Base-by-base conservation (phyloP, 169 alveolate species). In the Plasmodium sp. region DNA sequence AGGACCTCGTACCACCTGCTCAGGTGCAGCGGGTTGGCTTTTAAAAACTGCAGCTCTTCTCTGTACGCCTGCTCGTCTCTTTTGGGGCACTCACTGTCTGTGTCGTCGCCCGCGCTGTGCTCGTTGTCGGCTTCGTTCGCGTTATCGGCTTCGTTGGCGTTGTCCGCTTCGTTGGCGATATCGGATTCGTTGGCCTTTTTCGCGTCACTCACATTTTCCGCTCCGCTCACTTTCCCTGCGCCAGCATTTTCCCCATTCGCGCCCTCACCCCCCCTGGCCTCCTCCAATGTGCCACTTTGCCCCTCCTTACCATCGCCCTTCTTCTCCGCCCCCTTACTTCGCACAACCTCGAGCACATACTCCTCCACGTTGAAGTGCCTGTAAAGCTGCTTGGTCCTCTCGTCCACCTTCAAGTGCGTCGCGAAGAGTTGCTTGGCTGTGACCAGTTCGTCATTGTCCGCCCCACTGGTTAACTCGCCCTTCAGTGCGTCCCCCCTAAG, bases 391-490 rank as follows among this genome's bases (percentile, higher is more conserved):
- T 45, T 80, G n/a, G 90, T 80, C 79, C 62, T 88, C 34, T 88
- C 94, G 14, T 88, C 94, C 18, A 88, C 90, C 34, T 88, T 88
- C 48, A 88, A 88, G 18, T 51, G 90, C 10, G 91, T 88, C 6
- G 2, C 83, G 51, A 88, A 88, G 7, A 88, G 81, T 39, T 77
- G 71, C 39, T 88, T 88, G 9, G 94, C 84, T 10, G 83, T 79
- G 4, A 88, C 83, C 51, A 88, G 84, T 67, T 67, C 94, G 10
- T 79, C 84, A 51, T 45, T 14, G n/a, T 34, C 62, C 22, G 3
- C 48, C 18, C 62, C 71, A 45, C n/a, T 43, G 51, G 58, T 48
- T 51, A 74, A 12, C 12, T 16, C 18, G 2, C 43, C 45, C 58
- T 34, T 84, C 31, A 22, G 36, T 10, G 41, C 39, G 22, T 31